Base-by-base conservation (phyloP, 2,329 filamentous ascomycete genomes). In the Dendryphion nanum region DNA sequence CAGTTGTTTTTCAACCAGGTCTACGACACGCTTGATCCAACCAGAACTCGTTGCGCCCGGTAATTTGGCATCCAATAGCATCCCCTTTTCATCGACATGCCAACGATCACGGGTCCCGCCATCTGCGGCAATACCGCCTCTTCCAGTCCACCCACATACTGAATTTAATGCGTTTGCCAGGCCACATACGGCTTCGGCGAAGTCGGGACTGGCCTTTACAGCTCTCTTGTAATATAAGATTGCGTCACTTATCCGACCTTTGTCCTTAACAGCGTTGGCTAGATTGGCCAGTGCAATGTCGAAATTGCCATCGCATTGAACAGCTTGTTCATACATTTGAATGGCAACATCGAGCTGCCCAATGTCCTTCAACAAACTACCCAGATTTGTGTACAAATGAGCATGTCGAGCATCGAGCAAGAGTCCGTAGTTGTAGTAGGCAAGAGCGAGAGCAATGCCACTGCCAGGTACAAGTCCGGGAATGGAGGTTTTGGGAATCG, bases 281-380 rank as follows among this genome's bases (percentile, higher is more conserved):
- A 98, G 75, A 57, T 98, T 98, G 4, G 93, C 95, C 38, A 98
- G 72, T 21, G 93, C 93, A 57, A 98, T 98, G 58, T 98, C 93
- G 57, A 98, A 98, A 17, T 83, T 87, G n/a, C 82, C 82, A 64
- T 98, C 93, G 60, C 90, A 97, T 3, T 80, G 77, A 12, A 98
- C 93, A 8, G 93, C 93, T 50, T 89, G 83, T 67, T 97, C 89
- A 59, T 98, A 98, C 91, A 98, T 97, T 48, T 85, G 83, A 53
- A 98, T 96, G 1, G 93, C 93, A 33, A 88, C 79, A 50, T 89
- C 83, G 12, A 98, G 76, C 52, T 97, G 91, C 0, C 93, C 93
- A 50, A 97, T 93, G 53, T 98, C 93, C 59, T 98, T 98, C 30
- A 98, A 75, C 19, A 98, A 71, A 60, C 93, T 97, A 6, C 93